Evolutionary conservation across 2,329 filamentous ascomycete genomes (phyloP), one percentile per base, ranked within the genome.

Genomic region (Aspergillus pseudotamarii): DNA sequence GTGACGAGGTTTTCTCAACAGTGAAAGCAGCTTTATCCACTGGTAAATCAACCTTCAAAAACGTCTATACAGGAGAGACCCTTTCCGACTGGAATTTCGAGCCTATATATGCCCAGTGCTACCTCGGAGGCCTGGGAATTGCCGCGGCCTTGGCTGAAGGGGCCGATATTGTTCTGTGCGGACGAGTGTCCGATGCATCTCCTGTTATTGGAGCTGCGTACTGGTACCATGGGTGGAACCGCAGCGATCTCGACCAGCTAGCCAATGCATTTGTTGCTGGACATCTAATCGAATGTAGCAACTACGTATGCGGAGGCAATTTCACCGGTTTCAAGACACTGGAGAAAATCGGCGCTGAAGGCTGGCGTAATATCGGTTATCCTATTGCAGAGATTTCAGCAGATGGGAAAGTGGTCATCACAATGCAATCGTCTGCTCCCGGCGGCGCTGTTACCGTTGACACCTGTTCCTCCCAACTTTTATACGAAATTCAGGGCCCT

Each of bases 401-500:
- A 0, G 72, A 77, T 26, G 81, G 81, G 6, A 67, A 75, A 36
- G 77, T 78, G 14, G 71, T 81, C 21, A 81, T 83, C 68, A 80
- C 79, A 21, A 83, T 82, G 65, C 79, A 82, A 58, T 71, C 75
- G 9, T 71, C 74, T 61, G 69, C 74, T 9, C 71, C 69, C 1
- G 78, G 77, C 2, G 81, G 82, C n/a, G 66, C 75, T 2, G 76
- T 82, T 21, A 80, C 77, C 1, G 79, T 82, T 9, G 81, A 85
- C 59, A 86, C 84, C 0, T 82, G 84, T 60, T 80, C 80, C 0
- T 82, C 80, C 4, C 85, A 87, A 64, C 74, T 86, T 3, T 68
- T 86, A 2, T 86, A 85, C 68, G 84, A 86, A 70, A 82, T 85
- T 19, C 83, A 85, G 66, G 84, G 84, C 6, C 82, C 82, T 0